Evolutionary conservation across 2,329 filamentous ascomycete genomes (phyloP), one percentile per base, ranked within the genome.

Genomic region (Epichloe hybrida): DNA sequence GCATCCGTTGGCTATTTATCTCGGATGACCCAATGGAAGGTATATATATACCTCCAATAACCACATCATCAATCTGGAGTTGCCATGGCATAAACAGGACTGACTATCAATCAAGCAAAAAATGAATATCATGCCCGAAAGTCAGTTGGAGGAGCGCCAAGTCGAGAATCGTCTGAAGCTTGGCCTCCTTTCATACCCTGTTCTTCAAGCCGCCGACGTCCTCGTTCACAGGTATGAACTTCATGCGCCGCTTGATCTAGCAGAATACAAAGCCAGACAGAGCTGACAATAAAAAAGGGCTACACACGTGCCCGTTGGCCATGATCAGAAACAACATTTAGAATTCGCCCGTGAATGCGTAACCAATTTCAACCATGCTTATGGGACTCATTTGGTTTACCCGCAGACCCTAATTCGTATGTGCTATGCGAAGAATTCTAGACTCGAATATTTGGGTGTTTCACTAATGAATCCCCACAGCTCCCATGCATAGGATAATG

Each of bases 11-110:
- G 93, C 39, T 95, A 95, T 68, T 72, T 98, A n/a, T 85, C 85
- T 9, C 77, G 93, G n/a, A 98, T 98, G 93, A 97, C 93, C 31
- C 93, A 97, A 67, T 98, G 93, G 90, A 98, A 98, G 81, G 88
- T 88, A 52, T 47, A 20, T 9, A 52, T 48, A 23, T 12, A 21
- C 23, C 12, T 21, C 27, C 12, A 6, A 39, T 1, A 27, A 51
- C 17, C 27, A n/a, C 13, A 35, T 52, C 5, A 13, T 20, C 15
- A 5, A 9, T 34, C 5, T 4, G 15, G 8, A 31, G 12, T 31
- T 21, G 12, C 21, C 11, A 17, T n/a, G 13, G 23, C 4, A 20
- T n/a, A 23, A n/a, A 21, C 15, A 3, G n/a, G n/a, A 42, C 49
- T 49, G 48, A 48, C 34, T 11, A 20, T n/a, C 3, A 11, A 46